Conservation (phyloP, 805 yeast genomes). For the Starmerella ratchasimensis region DNA sequence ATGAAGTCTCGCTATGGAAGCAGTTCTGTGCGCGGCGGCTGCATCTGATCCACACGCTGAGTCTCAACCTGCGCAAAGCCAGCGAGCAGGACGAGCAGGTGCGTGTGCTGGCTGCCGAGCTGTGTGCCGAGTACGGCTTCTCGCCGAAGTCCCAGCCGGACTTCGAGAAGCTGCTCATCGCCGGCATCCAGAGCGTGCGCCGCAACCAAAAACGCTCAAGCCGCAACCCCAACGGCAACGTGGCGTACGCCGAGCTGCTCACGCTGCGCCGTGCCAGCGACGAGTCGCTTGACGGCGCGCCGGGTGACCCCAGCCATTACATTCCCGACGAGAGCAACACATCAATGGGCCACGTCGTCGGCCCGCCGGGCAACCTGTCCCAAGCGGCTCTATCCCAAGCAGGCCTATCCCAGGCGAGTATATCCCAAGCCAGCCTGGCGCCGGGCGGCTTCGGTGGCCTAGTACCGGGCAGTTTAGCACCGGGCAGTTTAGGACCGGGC, state of each 20-base stretch:
- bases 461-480: no score
- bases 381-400: no score
- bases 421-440: no score
- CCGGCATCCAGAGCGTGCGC: slow-evolving; percentile 86
- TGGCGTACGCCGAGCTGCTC: not conserved
- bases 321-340: no score
- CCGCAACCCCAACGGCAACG: slow-evolving; percentile 12
- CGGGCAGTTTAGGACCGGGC: no score
- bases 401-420: no score
- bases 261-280: not conserved
- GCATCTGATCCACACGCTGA: slow-evolving; percentile 68
- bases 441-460: no score
- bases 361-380: no score
- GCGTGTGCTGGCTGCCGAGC: slow-evolving; percentile 56
- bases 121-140: slow-evolving; percentile 68
- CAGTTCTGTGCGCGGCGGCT: slow-evolving; percentile 79
- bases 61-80: slow-evolving; percentile 58
- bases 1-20: slow-evolving; percentile 77
- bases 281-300: not conserved
- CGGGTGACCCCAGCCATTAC: no score
- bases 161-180: slow-evolving; percentile 78
- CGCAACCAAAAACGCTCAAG: slow-evolving; percentile 43
- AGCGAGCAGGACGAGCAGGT: slow-evolving; percentile 84
- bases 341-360: no score
- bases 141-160: slow-evolving; percentile 46